A percentile compares a stretch with the other conserved stretches of the same genome.
Conservation (phyloP, 768 basidiomycete genomes). For the Kwoniella dejecticola region DNA sequence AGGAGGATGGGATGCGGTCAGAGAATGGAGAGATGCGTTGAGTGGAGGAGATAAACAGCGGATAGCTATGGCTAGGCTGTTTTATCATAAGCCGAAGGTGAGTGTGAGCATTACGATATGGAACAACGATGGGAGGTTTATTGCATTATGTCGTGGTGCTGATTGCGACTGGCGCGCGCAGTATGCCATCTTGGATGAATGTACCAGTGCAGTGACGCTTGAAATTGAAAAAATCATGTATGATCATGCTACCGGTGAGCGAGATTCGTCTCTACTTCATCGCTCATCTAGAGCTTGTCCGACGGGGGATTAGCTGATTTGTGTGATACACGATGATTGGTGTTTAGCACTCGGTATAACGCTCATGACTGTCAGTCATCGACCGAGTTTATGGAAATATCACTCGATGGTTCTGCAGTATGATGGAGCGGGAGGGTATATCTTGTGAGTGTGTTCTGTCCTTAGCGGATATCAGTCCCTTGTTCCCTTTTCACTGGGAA, state of each 20-base stretch:
- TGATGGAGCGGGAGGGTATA: slow-evolving; percentile 91
- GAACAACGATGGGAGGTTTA: neutral
- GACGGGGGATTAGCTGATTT: slow-evolving; percentile 6
- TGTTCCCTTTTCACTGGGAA: too few relatives aligned
- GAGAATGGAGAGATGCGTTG: slow-evolving; percentile 90
- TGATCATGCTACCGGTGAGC: slow-evolving; percentile 73
- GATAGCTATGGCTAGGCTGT: slow-evolving; percentile 93
- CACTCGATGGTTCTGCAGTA: slow-evolving; percentile 86
- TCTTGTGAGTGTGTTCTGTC: slow-evolving; percentile 69
- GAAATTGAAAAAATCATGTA: slow-evolving; percentile 95
- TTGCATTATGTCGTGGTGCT: neutral
- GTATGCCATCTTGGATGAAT: slow-evolving; percentile 97
- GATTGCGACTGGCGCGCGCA: slow-evolving; percentile 47
- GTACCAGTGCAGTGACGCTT: slow-evolving; percentile 88
- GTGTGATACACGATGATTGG: too few relatives aligned
- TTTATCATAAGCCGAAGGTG: slow-evolving; percentile 92
- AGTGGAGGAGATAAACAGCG: slow-evolving; percentile 96
- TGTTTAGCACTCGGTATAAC: slow-evolving; percentile 73
- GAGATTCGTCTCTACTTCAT: too few relatives aligned
- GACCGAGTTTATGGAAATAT: slow-evolving; percentile 79
- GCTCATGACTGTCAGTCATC: slow-evolving; percentile 89
- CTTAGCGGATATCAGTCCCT: neutral
- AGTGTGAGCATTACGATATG: slow-evolving; percentile 27
- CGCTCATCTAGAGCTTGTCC: neutral
- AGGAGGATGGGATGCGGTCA: slow-evolving; percentile 89